Conservation (phyloP, 2,329 filamentous ascomycete genomes). For the Dryadomyces quercivorus region DNA sequence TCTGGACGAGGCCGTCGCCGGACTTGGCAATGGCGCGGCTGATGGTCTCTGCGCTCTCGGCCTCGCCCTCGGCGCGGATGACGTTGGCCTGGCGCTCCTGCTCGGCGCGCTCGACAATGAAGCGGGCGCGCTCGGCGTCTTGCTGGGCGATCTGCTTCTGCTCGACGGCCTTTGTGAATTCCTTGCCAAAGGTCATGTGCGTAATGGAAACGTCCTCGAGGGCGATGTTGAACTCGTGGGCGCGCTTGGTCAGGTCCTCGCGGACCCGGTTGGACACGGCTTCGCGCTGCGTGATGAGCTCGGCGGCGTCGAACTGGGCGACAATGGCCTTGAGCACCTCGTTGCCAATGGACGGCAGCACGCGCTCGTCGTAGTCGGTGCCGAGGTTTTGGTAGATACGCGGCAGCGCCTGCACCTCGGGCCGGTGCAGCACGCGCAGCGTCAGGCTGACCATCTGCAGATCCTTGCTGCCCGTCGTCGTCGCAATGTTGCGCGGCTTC, state of each 20-base stretch:
- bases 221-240: constrained; percentile 95
- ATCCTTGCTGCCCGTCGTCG: constrained; percentile 96
- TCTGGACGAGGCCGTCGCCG: constrained; percentile 88
- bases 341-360: constrained; percentile 96
- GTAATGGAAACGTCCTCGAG: constrained; percentile 98
- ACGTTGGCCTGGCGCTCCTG: constrained; percentile 98
- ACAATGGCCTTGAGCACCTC: constrained; percentile 98
- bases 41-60: constrained; percentile 92
- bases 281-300: constrained; percentile 98
- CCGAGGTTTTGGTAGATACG: constrained; percentile 99
- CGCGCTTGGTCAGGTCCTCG: constrained; percentile 80
- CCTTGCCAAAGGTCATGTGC: constrained; percentile 99
- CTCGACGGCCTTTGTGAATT: constrained; percentile 97
- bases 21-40: constrained; percentile 80
- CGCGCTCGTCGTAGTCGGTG: constrained; percentile 95
- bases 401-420: constrained; percentile 81
- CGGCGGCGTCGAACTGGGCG: constrained; percentile 94
- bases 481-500: constrained; percentile 93
- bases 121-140: constrained; percentile 91
- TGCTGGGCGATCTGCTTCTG: constrained; percentile 99
- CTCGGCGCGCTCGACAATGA: constrained; percentile 97
- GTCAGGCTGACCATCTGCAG: constrained; percentile 99
- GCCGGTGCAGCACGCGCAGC: constrained; percentile 84
- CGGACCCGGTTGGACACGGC: constrained; percentile 93
- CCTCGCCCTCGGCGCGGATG: constrained; percentile 95